phyloP scores from a whole-genome alignment of 352 stramenopile species.

The Phytophthora vignae region DNA sequence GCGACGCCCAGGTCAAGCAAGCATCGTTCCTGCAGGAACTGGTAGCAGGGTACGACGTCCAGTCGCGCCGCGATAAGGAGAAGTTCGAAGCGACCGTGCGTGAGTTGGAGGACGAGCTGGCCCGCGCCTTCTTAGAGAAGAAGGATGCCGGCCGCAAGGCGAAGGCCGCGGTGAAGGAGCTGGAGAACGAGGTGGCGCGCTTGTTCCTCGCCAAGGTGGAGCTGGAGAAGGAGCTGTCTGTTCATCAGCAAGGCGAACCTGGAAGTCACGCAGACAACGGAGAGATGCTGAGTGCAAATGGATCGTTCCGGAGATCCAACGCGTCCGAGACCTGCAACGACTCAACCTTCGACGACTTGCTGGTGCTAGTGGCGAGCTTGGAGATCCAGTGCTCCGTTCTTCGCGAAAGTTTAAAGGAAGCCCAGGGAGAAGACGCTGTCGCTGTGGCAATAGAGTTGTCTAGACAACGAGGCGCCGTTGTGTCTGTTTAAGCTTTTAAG shows the following conservation, averaged over 20 bases:
- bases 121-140: conserved; percentile 59
- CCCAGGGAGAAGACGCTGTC: conserved; percentile 52
- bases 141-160: conserved; percentile 59
- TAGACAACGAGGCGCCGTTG: conserved; percentile 41
- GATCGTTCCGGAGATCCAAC: conserved; percentile 19
- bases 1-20: conserved; percentile 36
- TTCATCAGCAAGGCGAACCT: conserved; percentile 6
- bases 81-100: conserved; percentile 52
- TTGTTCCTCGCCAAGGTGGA: conserved; percentile 68
- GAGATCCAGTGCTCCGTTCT: conserved; percentile 75
- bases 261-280: conserved; percentile 14
- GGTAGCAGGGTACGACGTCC: conserved; percentile 32
- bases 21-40: conserved; percentile 40
- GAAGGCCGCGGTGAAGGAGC: conserved; percentile 61
- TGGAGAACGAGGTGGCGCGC: conserved; percentile 61
- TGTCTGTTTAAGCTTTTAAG: conserved; percentile 32
- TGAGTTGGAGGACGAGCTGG: conserved; percentile 63
- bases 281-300: conserved; percentile 12
- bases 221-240: conserved; percentile 48
- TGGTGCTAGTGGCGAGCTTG: conserved; percentile 72
- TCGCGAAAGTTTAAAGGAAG: conserved; percentile 52
- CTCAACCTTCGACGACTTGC: conserved; percentile 56
- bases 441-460: conserved; percentile 39
- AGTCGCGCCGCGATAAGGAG: conserved; percentile 37
- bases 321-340: conserved; percentile 27